Conservation (phyloP, 2,329 filamentous ascomycete species). For the Eutypa lata region DNA sequence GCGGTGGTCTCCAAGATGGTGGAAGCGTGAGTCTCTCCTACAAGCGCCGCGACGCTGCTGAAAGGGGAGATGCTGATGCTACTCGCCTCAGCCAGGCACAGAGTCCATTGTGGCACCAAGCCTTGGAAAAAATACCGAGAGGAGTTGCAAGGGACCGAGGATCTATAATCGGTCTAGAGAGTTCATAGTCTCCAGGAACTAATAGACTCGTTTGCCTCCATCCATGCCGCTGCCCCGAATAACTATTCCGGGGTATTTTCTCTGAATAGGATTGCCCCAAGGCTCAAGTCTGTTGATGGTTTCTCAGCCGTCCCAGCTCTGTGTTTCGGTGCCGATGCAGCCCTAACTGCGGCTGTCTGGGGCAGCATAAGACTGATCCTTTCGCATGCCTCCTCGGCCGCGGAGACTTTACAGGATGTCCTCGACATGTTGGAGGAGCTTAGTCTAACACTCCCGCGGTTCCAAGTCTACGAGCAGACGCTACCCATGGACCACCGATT, state of each 20-base stretch:
- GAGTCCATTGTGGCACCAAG: conserved; percentile 15
- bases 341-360: conserved; percentile 25
- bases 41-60: not conserved
- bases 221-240: not conserved
- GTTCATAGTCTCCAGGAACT: conserved; percentile 20
- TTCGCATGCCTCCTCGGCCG: conserved; percentile 17
- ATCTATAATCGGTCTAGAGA: conserved; percentile 9
- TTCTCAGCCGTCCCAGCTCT: conserved; percentile 25
- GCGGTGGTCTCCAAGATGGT: not conserved
- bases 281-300: conserved; percentile 24
- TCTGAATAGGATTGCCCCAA: conserved; percentile 17
- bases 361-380: conserved; percentile 25
- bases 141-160: conserved; percentile 13
- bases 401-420: conserved; percentile 21
- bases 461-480: conserved; percentile 22
- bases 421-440: conserved; percentile 28
- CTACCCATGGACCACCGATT: conserved; percentile 22
- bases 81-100: not conserved
- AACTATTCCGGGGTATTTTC: conserved; percentile 1
- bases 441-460: conserved; percentile 24
- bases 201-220: conserved; percentile 6
- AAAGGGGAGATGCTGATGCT: not conserved
- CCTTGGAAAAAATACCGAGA: conserved; percentile 18
- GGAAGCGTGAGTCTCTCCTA: not conserved
- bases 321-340: conserved; percentile 23